Evolutionary conservation across 2,329 filamentous ascomycete genomes (phyloP).

Genomic region (Blastomyces silverae): DNA sequence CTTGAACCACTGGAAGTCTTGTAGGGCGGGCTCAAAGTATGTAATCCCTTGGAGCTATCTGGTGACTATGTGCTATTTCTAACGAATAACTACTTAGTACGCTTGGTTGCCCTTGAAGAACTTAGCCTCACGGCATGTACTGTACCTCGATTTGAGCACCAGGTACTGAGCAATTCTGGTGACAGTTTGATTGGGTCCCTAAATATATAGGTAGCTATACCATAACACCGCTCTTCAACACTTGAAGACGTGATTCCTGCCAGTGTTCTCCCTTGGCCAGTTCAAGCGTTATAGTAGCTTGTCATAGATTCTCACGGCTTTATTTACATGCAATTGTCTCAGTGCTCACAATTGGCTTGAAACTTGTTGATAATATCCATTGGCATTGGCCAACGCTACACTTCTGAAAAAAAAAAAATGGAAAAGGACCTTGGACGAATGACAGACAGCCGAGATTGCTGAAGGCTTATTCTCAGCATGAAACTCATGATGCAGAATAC

Average conservation of each 20-base stretch:
- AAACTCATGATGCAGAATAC: not conserved
- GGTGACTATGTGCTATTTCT: not conserved
- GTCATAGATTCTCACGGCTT: not conserved
- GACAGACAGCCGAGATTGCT: not conserved
- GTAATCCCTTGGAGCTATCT: not conserved
- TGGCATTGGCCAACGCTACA: not conserved
- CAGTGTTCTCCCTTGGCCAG: not conserved
- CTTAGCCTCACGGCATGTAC: not conserved
- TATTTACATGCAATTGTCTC: not conserved
- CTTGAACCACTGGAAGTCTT: not conserved
- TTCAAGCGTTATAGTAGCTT: not conserved
- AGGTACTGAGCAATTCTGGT: not conserved
- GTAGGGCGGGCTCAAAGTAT: not conserved
- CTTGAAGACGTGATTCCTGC: not conserved
- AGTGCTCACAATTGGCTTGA: not conserved
- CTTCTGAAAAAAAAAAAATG: too few species aligned
- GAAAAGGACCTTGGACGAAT: not conserved
- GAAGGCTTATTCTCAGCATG: not conserved
- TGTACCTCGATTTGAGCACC: not conserved
- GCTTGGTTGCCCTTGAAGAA: not conserved
- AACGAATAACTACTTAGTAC: not conserved
- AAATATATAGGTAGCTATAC: not conserved
- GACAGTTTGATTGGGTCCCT: not conserved
- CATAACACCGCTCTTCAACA: not conserved
- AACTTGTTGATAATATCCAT: not conserved